phyloP scores from a whole-genome alignment of 1,139 yeast species.

The Candida buenavistaensis region DNA sequence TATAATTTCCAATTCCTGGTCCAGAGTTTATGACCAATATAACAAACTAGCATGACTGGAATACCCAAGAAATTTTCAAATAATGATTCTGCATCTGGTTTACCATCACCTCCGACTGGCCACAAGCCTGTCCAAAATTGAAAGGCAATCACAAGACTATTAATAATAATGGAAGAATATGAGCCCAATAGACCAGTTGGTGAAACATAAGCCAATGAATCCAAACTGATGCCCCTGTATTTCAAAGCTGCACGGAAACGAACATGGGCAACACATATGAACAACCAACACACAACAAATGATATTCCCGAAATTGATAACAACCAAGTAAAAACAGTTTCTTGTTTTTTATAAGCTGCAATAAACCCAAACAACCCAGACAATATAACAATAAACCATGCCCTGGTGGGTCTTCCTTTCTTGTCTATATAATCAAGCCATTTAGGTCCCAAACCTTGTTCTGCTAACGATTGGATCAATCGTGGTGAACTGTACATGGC shows the following conservation, averaged over 20 bases:
- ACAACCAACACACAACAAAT: slow-evolving; percentile 27
- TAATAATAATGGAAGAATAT: slow-evolving; percentile 21
- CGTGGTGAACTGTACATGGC: slow-evolving; percentile 37
- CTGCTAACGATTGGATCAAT: slow-evolving; percentile 35
- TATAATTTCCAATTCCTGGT: slow-evolving; percentile 26
- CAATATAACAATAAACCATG: slow-evolving; percentile 19
- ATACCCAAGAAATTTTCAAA: slow-evolving; percentile 36
- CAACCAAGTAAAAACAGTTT: slow-evolving; percentile 25
- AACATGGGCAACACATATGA: slow-evolving; percentile 33
- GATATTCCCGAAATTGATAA: slow-evolving; percentile 26
- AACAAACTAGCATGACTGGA: slow-evolving; percentile 28
- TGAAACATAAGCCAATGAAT: slow-evolving; percentile 30
- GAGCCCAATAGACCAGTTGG: slow-evolving; percentile 29
- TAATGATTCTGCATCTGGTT: slow-evolving; percentile 32
- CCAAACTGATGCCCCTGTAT: slow-evolving; percentile 26
- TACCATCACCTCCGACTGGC: slow-evolving; percentile 35
- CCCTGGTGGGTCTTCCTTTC: slow-evolving; percentile 36
- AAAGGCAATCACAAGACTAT: slow-evolving; percentile 23
- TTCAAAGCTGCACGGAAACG: slow-evolving; percentile 33
- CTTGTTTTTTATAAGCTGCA: slow-evolving; percentile 23
- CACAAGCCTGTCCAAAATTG: slow-evolving; percentile 44
- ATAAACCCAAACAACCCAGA: slow-evolving; percentile 23
- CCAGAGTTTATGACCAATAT: slow-evolving; percentile 32
- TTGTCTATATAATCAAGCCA: slow-evolving; percentile 33
- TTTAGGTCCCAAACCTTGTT: slow-evolving; percentile 33